Evolutionary conservation across 768 basidiomycete species (phyloP).

Genomic region (Megacollybia marginata): DNA sequence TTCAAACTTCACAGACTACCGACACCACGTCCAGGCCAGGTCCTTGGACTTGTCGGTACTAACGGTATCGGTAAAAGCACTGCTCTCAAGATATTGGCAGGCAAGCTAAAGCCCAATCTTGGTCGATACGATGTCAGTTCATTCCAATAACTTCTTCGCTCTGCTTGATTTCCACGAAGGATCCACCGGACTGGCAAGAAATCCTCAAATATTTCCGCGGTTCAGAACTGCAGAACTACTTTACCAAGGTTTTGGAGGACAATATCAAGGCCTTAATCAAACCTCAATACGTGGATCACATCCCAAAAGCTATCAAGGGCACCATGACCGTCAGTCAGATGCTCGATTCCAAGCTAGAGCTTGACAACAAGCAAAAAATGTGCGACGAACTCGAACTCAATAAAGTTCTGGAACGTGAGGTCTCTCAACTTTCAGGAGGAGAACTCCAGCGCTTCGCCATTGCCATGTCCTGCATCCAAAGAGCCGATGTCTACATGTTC

Average conservation of each 20-base stretch:
- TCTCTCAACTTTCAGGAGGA: slow-evolving; percentile 86
- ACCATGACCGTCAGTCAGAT: slow-evolving; percentile 80
- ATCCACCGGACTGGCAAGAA: slow-evolving; percentile 98
- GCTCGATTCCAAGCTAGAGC: slow-evolving; percentile 87
- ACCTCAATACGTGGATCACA: slow-evolving; percentile 99
- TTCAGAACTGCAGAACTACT: slow-evolving; percentile 98
- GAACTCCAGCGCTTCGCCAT: slow-evolving; percentile 98
- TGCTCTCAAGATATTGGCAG: slow-evolving; percentile 92
- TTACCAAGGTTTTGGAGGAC: slow-evolving; percentile 98
- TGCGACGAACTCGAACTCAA: slow-evolving; percentile 83
- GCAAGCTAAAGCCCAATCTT: slow-evolving; percentile 96
- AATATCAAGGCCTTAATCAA: slow-evolving; percentile 98
- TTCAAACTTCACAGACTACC: slow-evolving; percentile 99
- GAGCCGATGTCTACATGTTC: slow-evolving; percentile 99
- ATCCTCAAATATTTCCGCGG: slow-evolving; percentile 98
- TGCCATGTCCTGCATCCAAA: slow-evolving; percentile 93
- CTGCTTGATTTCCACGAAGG: slow-evolving; percentile 34
- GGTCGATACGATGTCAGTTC: slow-evolving; percentile 85
- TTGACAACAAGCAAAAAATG: slow-evolving; percentile 82
- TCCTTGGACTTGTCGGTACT: slow-evolving; percentile 96
- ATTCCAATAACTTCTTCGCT: slow-evolving; percentile 1
- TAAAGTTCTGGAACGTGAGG: slow-evolving; percentile 79
- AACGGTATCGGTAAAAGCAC: slow-evolving; percentile 99
- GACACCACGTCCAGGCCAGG: slow-evolving; percentile 94
- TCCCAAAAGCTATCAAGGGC: slow-evolving; percentile 93